Evolutionary conservation across 73 alveolate genomes (phyloP).

Genomic region (Symbiodinium natans): DNA sequence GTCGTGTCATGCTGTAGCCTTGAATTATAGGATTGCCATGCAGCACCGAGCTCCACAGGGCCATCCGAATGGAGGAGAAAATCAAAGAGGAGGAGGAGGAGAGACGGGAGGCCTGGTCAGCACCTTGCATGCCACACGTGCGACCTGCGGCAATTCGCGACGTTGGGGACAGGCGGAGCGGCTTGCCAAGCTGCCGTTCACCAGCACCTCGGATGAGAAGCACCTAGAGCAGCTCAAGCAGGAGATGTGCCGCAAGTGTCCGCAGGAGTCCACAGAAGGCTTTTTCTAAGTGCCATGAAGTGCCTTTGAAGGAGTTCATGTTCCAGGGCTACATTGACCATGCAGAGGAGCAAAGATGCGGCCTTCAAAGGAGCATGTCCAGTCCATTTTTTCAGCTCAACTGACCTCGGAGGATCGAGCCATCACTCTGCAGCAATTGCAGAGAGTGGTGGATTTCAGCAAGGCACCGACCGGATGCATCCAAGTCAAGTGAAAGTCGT

Average conservation of each 20-base stretch:
- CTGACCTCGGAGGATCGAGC: constrained; percentile 16
- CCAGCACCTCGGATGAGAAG: constrained; percentile 81
- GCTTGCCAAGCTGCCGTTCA: constrained; percentile 57
- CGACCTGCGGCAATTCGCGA: neutral
- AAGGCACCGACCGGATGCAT: constrained; percentile 33
- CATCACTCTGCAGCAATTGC: constrained; percentile 61
- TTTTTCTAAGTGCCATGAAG: no score
- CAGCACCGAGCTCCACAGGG: no score
- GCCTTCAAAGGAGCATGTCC: neutral
- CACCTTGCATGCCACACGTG: no score
- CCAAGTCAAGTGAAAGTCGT: no score
- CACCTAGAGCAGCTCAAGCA: constrained; percentile 85
- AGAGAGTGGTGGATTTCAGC: constrained; percentile 67
- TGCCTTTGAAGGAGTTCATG: constrained; percentile 24
- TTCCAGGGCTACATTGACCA: constrained; percentile 68
- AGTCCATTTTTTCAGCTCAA: neutral
- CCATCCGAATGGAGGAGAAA: constrained; percentile 79
- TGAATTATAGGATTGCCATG: no score
- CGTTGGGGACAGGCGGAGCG: constrained; percentile 43
- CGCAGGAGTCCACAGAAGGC: neutral
- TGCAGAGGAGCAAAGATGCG: constrained; percentile 5
- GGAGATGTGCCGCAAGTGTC: neutral
- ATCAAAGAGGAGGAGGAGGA: constrained; percentile 76
- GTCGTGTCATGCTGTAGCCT: no score
- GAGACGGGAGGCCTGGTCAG: constrained; percentile 43